Evolutionary conservation across 164 flowering plant species (phyloP).

Genomic region (Buxus sempervirens): DNA sequence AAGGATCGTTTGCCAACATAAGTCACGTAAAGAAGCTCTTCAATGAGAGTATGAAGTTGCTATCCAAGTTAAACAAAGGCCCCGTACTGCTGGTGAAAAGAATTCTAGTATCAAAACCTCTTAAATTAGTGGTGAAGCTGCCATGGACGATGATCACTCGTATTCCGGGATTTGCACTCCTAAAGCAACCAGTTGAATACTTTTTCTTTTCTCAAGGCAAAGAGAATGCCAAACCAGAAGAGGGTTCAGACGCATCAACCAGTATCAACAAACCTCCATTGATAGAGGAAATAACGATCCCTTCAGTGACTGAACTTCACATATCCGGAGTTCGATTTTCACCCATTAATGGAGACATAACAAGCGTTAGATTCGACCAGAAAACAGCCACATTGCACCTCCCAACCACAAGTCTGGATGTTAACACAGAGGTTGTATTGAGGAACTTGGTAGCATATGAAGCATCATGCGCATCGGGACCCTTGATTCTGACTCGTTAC

Average conservation of each 20-base stretch:
- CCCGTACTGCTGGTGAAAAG: background rate
- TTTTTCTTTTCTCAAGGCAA: background rate
- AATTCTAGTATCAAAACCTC: constrained; percentile 8
- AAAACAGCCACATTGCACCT: constrained; percentile 13
- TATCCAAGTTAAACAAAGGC: background rate
- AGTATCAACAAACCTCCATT: constrained; percentile 6
- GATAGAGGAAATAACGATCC: constrained; percentile 20
- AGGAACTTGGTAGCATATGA: constrained; percentile 17
- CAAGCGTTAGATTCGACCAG: constrained; percentile 16
- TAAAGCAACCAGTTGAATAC: constrained; percentile 14
- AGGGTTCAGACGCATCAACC: background rate
- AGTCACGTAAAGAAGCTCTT: background rate
- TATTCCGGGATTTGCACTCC: constrained; percentile 9
- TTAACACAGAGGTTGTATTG: constrained; percentile 16
- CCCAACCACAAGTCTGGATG: constrained; percentile 16
- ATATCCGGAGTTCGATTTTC: constrained; percentile 11
- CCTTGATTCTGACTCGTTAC: constrained; percentile 3
- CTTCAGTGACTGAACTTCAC: constrained; percentile 9
- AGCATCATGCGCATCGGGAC: background rate
- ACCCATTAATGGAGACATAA: constrained; percentile 10
- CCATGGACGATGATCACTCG: constrained; percentile 14
- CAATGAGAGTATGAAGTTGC: background rate
- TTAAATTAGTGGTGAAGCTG: constrained; percentile 13
- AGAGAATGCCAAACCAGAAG: too few species aligned
- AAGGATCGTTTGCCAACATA: background rate